Conservation (phyloP, 148 eudicot genomes). For the Silene conica region DNA sequence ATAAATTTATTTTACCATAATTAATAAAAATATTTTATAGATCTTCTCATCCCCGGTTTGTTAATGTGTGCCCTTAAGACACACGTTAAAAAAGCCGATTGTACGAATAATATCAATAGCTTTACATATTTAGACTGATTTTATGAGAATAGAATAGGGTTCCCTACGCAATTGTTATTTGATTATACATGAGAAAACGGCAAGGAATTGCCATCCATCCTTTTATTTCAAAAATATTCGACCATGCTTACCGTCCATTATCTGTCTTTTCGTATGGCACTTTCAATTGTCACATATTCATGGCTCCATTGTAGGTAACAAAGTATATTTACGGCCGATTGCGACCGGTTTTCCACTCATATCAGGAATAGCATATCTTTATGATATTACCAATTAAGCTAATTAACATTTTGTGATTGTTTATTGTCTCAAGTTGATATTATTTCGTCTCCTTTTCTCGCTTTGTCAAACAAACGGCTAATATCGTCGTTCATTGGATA, state of each 20-base stretch:
- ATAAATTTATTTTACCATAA: too few species aligned
- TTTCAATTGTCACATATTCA: background rate
- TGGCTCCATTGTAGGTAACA: background rate
- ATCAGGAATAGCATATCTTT: too few species aligned
- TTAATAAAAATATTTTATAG: too few species aligned
- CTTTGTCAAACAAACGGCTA: background rate
- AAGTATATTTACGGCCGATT: background rate
- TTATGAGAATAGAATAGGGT: background rate
- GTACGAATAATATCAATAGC: background rate
- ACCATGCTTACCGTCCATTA: background rate
- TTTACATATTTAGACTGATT: background rate
- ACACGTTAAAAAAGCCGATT: too few species aligned
- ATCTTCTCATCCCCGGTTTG: too few species aligned
- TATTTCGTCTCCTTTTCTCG: background rate
- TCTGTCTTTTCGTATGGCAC: background rate
- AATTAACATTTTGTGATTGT: background rate
- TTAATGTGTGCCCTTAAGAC: too few species aligned
- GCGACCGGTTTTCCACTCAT: too few species aligned
- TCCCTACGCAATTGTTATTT: background rate
- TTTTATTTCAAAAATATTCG: background rate
- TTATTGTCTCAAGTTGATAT: background rate
- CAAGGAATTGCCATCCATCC: background rate
- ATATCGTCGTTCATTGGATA: too few species aligned
- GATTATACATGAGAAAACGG: background rate
- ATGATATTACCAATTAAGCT: background rate